Percentiles rank a stretch among this genome's conserved stretches.
phyloP scores from a whole-genome alignment of 768 basidiomycete genomes.

The Dictyophora rubrovolvata region DNA sequence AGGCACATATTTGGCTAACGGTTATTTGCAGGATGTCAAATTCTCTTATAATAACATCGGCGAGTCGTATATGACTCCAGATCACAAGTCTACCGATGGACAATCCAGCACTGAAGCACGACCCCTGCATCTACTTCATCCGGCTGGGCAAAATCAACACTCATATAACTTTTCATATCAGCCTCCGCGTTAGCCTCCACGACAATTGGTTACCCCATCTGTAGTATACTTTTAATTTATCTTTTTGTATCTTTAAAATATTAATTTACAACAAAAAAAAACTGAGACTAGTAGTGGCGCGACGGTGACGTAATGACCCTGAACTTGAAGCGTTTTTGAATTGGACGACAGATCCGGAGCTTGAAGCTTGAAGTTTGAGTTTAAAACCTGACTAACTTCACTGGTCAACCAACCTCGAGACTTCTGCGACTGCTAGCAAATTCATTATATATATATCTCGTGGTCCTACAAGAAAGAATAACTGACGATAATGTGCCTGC shows the following conservation, averaged over 20 bases:
- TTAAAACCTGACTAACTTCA: no score
- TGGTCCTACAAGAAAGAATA: no score
- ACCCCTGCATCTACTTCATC: not conserved
- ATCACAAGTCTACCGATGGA: not conserved
- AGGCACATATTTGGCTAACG: not conserved
- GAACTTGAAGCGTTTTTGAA: no score
- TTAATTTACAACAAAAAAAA: not conserved
- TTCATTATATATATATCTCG: no score
- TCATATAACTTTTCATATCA: not conserved
- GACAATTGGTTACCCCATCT: not conserved
- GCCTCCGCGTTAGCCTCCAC: not conserved
- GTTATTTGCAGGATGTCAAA: not conserved
- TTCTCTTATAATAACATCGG: not conserved
- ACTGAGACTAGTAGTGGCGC: not conserved
- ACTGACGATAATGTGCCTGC: slow-evolving; percentile 23
- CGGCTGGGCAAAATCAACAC: not conserved
- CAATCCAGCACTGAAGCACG: not conserved
- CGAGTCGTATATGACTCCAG: not conserved
- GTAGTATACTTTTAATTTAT: not conserved
- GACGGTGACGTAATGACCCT: not conserved
- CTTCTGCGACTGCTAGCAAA: no score
- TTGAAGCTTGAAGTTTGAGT: no score
- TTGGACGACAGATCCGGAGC: no score
- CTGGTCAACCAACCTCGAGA: no score
- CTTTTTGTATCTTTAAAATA: not conserved